Evolutionary conservation across 2,329 filamentous ascomycete genomes (phyloP).

Genomic region (Fusarium keratoplasticum): DNA sequence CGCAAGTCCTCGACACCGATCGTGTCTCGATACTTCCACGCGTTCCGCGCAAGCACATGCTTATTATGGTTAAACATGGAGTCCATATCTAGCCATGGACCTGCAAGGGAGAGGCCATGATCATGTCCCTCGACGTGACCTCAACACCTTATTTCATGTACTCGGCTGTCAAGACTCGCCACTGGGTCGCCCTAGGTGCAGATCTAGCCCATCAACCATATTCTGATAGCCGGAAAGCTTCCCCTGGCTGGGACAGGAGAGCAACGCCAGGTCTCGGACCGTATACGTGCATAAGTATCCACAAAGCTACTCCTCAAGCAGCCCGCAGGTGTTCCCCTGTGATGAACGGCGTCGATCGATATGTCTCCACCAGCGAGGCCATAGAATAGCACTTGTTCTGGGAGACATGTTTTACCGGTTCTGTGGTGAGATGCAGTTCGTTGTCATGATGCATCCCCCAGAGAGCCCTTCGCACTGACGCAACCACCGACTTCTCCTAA

Average conservation of each 20-base stretch:
- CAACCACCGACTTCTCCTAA: neutral
- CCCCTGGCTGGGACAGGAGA: neutral
- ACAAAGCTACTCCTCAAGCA: slow-evolving; percentile 3
- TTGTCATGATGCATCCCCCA: neutral
- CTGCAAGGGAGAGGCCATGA: neutral
- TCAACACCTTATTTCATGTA: neutral
- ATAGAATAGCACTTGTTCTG: neutral
- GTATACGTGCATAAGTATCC: neutral
- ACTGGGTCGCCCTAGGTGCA: neutral
- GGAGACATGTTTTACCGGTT: slow-evolving; percentile 11
- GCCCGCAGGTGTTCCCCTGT: neutral
- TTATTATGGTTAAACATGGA: neutral
- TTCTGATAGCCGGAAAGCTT: neutral
- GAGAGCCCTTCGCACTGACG: too few relatives aligned
- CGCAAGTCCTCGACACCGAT: neutral
- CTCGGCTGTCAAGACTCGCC: neutral
- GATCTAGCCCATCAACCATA: slow-evolving; percentile 3
- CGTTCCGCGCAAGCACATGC: neutral
- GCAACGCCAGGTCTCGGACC: slow-evolving; percentile 6
- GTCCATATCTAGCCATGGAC: neutral
- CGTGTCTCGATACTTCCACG: neutral
- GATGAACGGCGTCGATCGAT: neutral
- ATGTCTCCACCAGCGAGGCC: neutral
- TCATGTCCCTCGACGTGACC: neutral
- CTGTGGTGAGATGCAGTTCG: neutral